Evolutionary conservation across 2,329 filamentous ascomycete genomes (phyloP), one percentile per base, ranked within the genome.

Genomic region (Penicillium rolfsii): DNA sequence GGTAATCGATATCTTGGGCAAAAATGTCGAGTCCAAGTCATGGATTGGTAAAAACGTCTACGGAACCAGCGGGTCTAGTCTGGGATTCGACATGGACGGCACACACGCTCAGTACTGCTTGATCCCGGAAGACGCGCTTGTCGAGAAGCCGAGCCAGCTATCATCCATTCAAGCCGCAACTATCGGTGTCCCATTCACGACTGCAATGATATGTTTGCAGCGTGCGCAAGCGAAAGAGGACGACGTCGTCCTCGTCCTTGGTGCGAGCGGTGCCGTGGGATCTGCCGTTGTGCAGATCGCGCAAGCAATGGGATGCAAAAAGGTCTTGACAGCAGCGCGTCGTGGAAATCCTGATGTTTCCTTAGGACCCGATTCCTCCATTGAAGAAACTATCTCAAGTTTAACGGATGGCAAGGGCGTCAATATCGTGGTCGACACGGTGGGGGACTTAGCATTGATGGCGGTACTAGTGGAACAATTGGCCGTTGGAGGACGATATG

Each of bases 241-340:
- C 30, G 72, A 75, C 26, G 60, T 56, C 2, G 71, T 75, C 2
- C 64, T 74, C n/a, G 67, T 74, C 0, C 62, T 73, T 2, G 72
- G 73, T 1, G 64, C 70, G 5, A 68, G 57, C 11, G 73, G 73
- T 2, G 63, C 65, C 28, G 73, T 75, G 12, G 73, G 73, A 4
- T 67, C 63, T 14, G 62, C 70, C 12, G 68, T 63, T 5, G 65
- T 66, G 28, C 65, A 72, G 33, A 61, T 73, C 43, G 70, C 68
- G 2, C 53, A 53, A 22, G 61, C 63, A 26, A 65, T 64, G 53
- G 70, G 71, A 14, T 74, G 70, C 52, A 62, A 55, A 28, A 60
- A 55, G 30, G 65, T 74, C 6, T 63, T 73, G 24, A 67, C 61
- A 2, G 73, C 68, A 16, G 64, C 66, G 12, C 59, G 72, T n/a